A percentile compares a stretch with the other conserved stretches of the same genome.
These are phyloP conservation scores for Pestalotiopsis sp. DNA, from an alignment of 2,329 filamentous ascomycete species.

Conservation along the genomic window DNA sequence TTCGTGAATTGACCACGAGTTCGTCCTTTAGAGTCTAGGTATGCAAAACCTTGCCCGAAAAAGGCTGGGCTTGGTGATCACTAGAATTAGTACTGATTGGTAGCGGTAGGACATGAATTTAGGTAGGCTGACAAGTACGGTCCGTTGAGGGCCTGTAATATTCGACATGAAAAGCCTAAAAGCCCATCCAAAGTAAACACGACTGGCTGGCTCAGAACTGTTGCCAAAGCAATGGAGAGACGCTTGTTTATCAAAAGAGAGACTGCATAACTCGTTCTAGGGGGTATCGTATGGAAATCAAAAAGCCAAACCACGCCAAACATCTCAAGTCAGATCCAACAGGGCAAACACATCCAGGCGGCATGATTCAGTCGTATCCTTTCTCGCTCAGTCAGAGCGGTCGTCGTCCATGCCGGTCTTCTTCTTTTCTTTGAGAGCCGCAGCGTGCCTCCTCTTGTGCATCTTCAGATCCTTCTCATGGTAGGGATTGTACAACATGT, in stretches of 20 bases:
- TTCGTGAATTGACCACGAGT: too few species aligned
- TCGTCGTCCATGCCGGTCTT: not conserved
- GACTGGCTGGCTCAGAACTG: too few species aligned
- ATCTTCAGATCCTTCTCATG: constrained; percentile 44
- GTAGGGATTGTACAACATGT: constrained; percentile 46
- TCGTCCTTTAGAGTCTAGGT: too few species aligned
- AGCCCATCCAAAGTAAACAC: too few species aligned
- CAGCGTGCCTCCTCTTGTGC: constrained; percentile 39
- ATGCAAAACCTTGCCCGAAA: too few species aligned
- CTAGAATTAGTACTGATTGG: too few species aligned
- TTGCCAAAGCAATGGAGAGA: not conserved
- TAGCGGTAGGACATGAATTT: too few species aligned
- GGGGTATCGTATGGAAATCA: not conserved
- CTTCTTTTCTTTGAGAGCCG: constrained; percentile 25
- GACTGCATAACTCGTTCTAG: not conserved
- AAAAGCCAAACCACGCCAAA: not conserved
- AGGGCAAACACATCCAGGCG: not conserved
- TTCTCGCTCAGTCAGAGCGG: not conserved
- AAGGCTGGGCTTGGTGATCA: too few species aligned
- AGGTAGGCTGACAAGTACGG: too few species aligned
- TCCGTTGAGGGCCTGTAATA: too few species aligned
- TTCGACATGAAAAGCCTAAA: too few species aligned
- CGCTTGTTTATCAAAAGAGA: not conserved
- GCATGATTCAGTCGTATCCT: not conserved
- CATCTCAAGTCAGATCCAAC: not conserved